Evolutionary conservation across 2,329 filamentous ascomycete genomes (phyloP).

Genomic region (Colletotrichum echinochloae): DNA sequence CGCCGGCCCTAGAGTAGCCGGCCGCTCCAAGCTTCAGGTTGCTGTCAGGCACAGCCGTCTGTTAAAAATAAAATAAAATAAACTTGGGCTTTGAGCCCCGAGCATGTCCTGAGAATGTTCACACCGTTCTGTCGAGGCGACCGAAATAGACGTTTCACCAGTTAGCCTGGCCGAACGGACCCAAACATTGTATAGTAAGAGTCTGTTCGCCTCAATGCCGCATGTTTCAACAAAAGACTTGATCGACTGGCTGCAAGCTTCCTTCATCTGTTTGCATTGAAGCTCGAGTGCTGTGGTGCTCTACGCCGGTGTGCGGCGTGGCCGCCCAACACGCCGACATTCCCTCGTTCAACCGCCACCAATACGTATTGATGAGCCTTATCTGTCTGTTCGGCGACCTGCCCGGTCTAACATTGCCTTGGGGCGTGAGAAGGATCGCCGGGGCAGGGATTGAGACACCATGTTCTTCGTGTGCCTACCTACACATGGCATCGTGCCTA

Average conservation of each 20-base stretch:
- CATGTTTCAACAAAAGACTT: slow-evolving; percentile 40
- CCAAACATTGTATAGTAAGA: slow-evolving; percentile 32
- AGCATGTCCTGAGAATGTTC: background rate
- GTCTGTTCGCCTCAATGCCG: slow-evolving; percentile 40
- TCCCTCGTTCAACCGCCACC: background rate
- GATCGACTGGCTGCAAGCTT: slow-evolving; percentile 36
- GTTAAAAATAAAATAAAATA: too few species aligned
- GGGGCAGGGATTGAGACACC: slow-evolving; percentile 22
- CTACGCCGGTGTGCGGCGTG: slow-evolving; percentile 21
- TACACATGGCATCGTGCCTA: slow-evolving; percentile 37
- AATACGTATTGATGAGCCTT: slow-evolving; percentile 8
- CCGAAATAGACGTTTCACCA: slow-evolving; percentile 31
- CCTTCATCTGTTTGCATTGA: slow-evolving; percentile 36
- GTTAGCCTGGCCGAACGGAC: slow-evolving; percentile 26
- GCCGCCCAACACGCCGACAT: slow-evolving; percentile 1
- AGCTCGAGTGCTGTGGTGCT: slow-evolving; percentile 18
- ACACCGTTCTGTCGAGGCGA: background rate
- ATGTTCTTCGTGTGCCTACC: slow-evolving; percentile 21
- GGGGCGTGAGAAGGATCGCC: slow-evolving; percentile 25
- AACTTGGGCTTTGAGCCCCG: slow-evolving; percentile 5
- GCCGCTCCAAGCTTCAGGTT: slow-evolving; percentile 31
- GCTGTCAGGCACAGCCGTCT: slow-evolving; percentile 16
- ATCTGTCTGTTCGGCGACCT: slow-evolving; percentile 29
- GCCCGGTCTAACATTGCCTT: slow-evolving; percentile 21
- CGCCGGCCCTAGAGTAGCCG: slow-evolving; percentile 20